Evolutionary conservation across 345 rosid species (phyloP).

Genomic region (Nasturtium officinale): DNA sequence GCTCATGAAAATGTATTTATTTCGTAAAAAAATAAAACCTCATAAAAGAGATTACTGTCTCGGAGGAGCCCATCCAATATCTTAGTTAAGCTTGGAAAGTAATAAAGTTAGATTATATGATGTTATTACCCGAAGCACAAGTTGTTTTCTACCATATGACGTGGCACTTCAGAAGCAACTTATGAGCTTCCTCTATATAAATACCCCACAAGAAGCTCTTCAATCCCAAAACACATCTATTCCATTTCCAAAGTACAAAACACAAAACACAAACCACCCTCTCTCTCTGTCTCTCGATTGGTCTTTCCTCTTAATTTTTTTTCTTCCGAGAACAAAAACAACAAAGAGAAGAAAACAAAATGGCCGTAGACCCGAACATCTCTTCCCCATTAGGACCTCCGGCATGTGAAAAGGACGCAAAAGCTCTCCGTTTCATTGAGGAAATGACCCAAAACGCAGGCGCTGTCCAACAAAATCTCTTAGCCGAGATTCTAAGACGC

Average conservation of each 20-base stretch:
- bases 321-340: background rate
- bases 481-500: conserved; percentile 66
- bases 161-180: conserved; percentile 42
- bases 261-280: background rate
- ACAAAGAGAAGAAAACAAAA: conserved; percentile 28
- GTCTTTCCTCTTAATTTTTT: background rate
- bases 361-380: conserved; percentile 71
- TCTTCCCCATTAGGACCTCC: conserved; percentile 78
- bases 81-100: conserved; percentile 23
- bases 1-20: background rate
- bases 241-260: conserved; percentile 17
- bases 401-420: conserved; percentile 72
- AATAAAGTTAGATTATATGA: conserved; percentile 15
- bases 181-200: conserved; percentile 52
- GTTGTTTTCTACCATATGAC: conserved; percentile 37
- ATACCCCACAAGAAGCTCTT: conserved; percentile 21
- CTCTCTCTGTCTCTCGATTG: background rate
- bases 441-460: conserved; percentile 75
- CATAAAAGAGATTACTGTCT: conserved; percentile 12
- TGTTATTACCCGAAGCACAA: conserved; percentile 18
- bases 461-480: conserved; percentile 59
- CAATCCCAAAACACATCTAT: conserved; percentile 26
- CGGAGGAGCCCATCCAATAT: conserved; percentile 35
- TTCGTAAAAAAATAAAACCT: background rate
- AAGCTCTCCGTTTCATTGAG: conserved; percentile 75